Evolutionary conservation across 1,284 basidiomycete genomes (phyloP), one percentile per base, ranked within the genome.

Genomic region (Malassezia dermatis): DNA sequence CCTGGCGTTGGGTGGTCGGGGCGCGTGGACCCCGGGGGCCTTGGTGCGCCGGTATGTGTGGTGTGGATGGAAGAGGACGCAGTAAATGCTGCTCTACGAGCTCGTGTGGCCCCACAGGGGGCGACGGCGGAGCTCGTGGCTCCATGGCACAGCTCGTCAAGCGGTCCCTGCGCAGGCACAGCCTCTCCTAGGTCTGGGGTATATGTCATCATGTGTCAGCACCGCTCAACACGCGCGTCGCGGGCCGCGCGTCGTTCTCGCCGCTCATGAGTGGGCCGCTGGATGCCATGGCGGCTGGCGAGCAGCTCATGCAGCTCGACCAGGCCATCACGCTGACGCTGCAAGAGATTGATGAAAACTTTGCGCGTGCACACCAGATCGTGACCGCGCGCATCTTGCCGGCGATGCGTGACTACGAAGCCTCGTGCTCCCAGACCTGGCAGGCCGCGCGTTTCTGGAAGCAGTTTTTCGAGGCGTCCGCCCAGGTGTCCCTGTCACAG

Each of bases 391-490:
- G 81, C 65, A 79, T 95, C 31, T 75, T 95, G 42, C 90, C 90
- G 7, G 84, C 88, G 13, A 83, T 95, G 61, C 91, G 89, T 74
- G 81, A 85, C 43, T 94, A 88, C 76, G 84, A 88, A 0, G 82
- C 88, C 15, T 86, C 83, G 19, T 88, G 86, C 23, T 84, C 89
- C 65, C 86, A 88, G 5, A 88, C 89, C 17, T 80, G 88, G 65
- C 87, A 91, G 62, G 86, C 87, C 26, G 88, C 89, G 6, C 86
- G 84, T 85, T 94, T 94, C 75, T 95, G 90, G 90, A 84, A 85
- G n/a, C 84, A 85, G 1, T 95, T 95, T 79, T 95, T 88, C 73
- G 88, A 91, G 69, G 82, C 85, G 62, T 88, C 89, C 5, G 89
- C 89, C 2, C 84, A 89, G 65, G 85, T 90, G 37, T 83, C 83